A percentile compares a stretch with the other conserved stretches of the same genome.
Conservation (phyloP, 495 filamentous ascomycete species). For the Penicillium steckii region DNA sequence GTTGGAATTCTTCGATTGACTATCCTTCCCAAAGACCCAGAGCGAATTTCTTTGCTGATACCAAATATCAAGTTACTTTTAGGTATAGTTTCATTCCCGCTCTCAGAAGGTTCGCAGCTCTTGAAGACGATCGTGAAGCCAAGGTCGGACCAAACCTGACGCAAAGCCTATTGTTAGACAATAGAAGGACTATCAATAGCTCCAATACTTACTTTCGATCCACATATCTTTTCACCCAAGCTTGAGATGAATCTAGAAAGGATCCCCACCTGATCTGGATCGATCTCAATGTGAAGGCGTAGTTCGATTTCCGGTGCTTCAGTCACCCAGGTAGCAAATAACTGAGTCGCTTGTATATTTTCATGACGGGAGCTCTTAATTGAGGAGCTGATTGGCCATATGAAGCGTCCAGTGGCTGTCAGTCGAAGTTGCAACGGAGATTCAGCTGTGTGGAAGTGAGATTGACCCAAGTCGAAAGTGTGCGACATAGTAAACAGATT, state of each 20-base stretch:
- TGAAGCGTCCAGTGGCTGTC: constrained; percentile 9
- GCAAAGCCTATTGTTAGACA: not conserved
- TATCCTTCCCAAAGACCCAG: too few relatives aligned
- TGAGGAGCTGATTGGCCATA: not conserved
- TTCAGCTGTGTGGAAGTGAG: constrained; percentile 2
- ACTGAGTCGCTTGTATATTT: constrained; percentile 6
- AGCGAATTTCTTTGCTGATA: constrained; percentile 12
- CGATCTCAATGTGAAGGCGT: constrained; percentile 15
- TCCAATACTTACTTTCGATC: constrained; percentile 24
- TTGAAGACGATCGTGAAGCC: constrained; percentile 28
- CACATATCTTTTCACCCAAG: constrained; percentile 23
- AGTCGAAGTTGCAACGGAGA: constrained; percentile 18
- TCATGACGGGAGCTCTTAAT: not conserved
- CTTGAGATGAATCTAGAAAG: constrained; percentile 14
- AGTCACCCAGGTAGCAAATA: constrained; percentile 25
- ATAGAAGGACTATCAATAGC: not conserved
- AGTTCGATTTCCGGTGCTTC: constrained; percentile 31
- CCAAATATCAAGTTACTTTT: constrained; percentile 23
- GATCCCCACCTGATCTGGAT: not conserved
- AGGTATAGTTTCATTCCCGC: not conserved
- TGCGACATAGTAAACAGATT: constrained; percentile 12
- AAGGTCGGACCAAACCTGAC: constrained; percentile 36
- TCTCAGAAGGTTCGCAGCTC: constrained; percentile 4
- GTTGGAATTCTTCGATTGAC: constrained; percentile 14
- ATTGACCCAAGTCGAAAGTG: constrained; percentile 17